A percentile compares a stretch with the other conserved stretches of the same genome.
Evolutionary conservation across 2,329 filamentous ascomycete genomes (phyloP).

Genomic region (Curvularia hawaiiensis): DNA sequence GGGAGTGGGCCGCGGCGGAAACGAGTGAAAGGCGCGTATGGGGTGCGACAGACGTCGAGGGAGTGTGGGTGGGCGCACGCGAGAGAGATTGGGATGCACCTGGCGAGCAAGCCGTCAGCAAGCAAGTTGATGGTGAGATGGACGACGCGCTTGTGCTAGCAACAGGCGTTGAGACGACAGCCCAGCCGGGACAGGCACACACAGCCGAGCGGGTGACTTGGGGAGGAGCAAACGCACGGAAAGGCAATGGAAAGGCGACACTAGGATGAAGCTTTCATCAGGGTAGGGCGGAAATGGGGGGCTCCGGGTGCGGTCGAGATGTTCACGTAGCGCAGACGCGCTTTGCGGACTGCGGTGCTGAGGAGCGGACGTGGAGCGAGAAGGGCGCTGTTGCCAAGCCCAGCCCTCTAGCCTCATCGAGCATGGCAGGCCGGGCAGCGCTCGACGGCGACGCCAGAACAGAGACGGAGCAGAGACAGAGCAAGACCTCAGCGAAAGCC

Average conservation of each 20-base stretch:
- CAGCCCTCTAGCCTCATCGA: conserved; percentile 21
- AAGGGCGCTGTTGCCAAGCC: conserved; percentile 16
- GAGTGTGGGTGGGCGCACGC: conserved; percentile 23
- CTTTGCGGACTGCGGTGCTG: conserved; percentile 42
- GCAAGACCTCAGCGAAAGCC: conserved; percentile 6
- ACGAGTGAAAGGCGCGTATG: conserved; percentile 19
- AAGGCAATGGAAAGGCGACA: conserved; percentile 30
- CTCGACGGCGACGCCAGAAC: conserved; percentile 20
- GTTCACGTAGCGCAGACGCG: conserved; percentile 41
- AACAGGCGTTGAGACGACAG: conserved; percentile 19
- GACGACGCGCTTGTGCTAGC: conserved; percentile 33
- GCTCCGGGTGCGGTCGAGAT: conserved; percentile 37
- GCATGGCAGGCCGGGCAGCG: conserved; percentile 19
- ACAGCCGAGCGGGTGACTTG: conserved; percentile 14
- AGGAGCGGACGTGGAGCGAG: conserved; percentile 25
- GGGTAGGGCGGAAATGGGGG: conserved; percentile 32
- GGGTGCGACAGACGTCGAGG: conserved; percentile 8
- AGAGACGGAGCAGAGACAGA: background rate
- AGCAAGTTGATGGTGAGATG: conserved; percentile 37
- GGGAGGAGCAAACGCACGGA: conserved; percentile 28
- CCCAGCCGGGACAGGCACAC: conserved; percentile 18
- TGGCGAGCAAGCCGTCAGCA: conserved; percentile 34
- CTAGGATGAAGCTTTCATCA: conserved; percentile 37
- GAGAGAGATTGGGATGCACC: conserved; percentile 34
- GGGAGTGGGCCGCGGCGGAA: conserved; percentile 4